Conservation (phyloP, 129 eudicot genomes). For the Mikania micrantha region DNA sequence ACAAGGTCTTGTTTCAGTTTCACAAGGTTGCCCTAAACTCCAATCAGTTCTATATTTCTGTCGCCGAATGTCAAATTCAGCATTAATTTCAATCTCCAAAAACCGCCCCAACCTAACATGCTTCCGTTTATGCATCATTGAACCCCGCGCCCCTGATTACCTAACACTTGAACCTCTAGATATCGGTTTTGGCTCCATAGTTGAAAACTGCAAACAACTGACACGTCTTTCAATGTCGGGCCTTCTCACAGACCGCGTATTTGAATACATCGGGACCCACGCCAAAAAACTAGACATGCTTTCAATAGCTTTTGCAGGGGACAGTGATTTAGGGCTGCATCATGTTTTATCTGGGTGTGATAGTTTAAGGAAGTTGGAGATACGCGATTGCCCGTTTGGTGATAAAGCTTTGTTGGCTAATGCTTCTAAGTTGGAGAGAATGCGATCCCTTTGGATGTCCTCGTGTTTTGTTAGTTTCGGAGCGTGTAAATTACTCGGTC, state of each 20-base stretch:
- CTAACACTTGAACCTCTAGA: slow-evolving; percentile 51
- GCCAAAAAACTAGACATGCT: slow-evolving; percentile 81
- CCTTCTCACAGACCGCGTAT: slow-evolving; percentile 64
- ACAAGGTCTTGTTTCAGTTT: slow-evolving; percentile 52
- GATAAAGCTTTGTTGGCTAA: slow-evolving; percentile 77
- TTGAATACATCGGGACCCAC: slow-evolving; percentile 58
- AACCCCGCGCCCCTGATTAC: slow-evolving; percentile 44
- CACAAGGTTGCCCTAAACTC: slow-evolving; percentile 77
- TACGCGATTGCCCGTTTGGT: slow-evolving; percentile 86
- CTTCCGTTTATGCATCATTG: slow-evolving; percentile 61
- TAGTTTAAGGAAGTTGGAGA: slow-evolving; percentile 67
- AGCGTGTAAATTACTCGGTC: slow-evolving; percentile 71
- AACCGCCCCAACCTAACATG: slow-evolving; percentile 51
- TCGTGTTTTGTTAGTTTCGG: slow-evolving; percentile 52
- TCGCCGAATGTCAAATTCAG: slow-evolving; percentile 75
- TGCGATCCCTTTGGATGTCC: slow-evolving; percentile 27
- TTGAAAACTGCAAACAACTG: slow-evolving; percentile 53
- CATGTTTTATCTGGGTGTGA: slow-evolving; percentile 77
- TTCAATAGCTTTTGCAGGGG: slow-evolving; percentile 85
- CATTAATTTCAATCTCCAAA: slow-evolving; percentile 51
- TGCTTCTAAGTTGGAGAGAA: slow-evolving; percentile 66
- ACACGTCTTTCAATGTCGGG: slow-evolving; percentile 70
- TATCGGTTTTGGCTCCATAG: slow-evolving; percentile 75
- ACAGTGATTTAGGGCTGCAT: slow-evolving; percentile 74
- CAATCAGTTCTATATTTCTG: slow-evolving; percentile 79